Evolutionary conservation across 805 yeast species (phyloP), one percentile per base, ranked within the genome.

Genomic region (Scheffersomyces ergatensis): DNA sequence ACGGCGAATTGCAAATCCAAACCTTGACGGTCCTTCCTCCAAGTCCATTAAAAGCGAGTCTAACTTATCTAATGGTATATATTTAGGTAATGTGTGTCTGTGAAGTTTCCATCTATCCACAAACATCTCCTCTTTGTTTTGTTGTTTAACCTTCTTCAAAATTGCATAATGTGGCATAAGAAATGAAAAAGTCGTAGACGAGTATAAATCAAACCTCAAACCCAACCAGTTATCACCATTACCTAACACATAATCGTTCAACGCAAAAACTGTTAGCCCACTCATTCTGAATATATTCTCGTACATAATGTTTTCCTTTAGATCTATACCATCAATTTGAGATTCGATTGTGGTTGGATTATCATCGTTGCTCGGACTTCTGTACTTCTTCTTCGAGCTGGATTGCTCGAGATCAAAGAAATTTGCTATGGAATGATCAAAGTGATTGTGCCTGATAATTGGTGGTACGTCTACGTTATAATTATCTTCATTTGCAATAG

Each of bases 221-320:
- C 83, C 83, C 23, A 78, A 44, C 26, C 67, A 53, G 9, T 57
- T 53, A 8, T 61, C 66, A 30, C 48, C 53, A 0, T 48, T 42
- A 9, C 52, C 63, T 36, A 62, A 61, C 18, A 63, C 42, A 15
- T 43, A 43, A 41, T 62, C 63, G 46, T 73, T 74, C 32, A 78
- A 62, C 0, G 80, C 78, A 40, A 78, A 78, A 0, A 74, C 73
- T 0, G 82, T 77, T 23, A 74, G 50, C 1, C 82, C 81, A 5
- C 68, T 74, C 42, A 77, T 50, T 38, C 83, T 50, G 40, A 63
- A 66, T 15, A 76, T 56, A 46, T 76, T 77, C 44, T 78, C 83
- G 34, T 64, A 50, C 33, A 67, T 56, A 29, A 74, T 66, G 34
- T 61, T 60, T 11, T 65, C 65, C 23, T 54, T 46, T 24, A 53